A percentile compares a stretch with the other conserved stretches of the same genome.
phyloP scores from a whole-genome alignment of 352 stramenopile genomes.

The Globisporangium carolinianum region DNA sequence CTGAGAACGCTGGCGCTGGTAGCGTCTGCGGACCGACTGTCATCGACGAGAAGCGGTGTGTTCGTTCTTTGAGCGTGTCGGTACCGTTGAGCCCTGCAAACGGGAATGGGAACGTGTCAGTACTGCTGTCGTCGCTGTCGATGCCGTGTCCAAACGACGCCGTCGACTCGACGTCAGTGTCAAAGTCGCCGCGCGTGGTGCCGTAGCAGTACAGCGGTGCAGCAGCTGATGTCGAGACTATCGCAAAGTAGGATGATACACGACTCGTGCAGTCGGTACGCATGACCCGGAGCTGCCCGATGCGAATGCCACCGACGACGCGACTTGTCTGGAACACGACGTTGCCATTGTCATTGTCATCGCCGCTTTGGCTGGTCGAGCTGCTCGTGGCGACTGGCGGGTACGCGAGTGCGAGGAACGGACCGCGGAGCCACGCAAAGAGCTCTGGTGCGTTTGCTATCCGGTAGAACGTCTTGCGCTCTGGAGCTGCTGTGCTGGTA shows the following conservation, averaged over 20 bases:
- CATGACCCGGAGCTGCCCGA: slow-evolving; percentile 38
- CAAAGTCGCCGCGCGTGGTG: slow-evolving; percentile 14
- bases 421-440: slow-evolving; percentile 24
- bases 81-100: slow-evolving; percentile 34
- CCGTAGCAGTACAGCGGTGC: slow-evolving; percentile 20
- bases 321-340: slow-evolving; percentile 17
- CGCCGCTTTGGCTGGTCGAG: neutral
- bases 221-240: neutral
- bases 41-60: slow-evolving; percentile 35
- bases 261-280: slow-evolving; percentile 26
- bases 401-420: slow-evolving; percentile 22
- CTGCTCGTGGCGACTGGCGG: neutral
- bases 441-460: slow-evolving; percentile 19
- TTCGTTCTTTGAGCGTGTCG: slow-evolving; percentile 21
- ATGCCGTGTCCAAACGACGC: slow-evolving; percentile 13
- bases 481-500: too few relatives aligned
- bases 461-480: slow-evolving; percentile 11
- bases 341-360: neutral
- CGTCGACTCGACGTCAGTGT: slow-evolving; percentile 12
- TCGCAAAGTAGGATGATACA: slow-evolving; percentile 21
- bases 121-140: too few relatives aligned
- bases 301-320: slow-evolving; percentile 35
- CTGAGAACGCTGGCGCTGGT: slow-evolving; percentile 34
- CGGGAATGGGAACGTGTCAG: slow-evolving; percentile 15
- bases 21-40: slow-evolving; percentile 15